Conservation (phyloP, 192 early-diverging fungal genomes). For the Gaertneriomyces semiglobifer region DNA sequence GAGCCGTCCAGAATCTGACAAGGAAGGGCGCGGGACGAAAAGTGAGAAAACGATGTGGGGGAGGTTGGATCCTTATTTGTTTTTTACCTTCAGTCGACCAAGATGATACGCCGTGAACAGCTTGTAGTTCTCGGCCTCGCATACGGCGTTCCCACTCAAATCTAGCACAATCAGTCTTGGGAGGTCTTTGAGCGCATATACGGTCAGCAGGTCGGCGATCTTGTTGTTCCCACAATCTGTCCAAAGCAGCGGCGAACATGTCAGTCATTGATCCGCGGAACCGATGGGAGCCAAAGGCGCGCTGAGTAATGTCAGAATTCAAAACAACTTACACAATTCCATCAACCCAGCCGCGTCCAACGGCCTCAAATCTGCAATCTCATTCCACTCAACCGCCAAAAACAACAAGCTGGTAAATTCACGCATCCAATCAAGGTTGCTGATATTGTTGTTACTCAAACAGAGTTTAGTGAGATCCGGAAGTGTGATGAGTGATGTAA, state of each 20-base stretch:
- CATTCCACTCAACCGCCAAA: slow-evolving; percentile 56
- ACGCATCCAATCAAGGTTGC: slow-evolving; percentile 33
- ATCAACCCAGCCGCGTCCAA: slow-evolving; percentile 51
- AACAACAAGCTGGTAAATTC: slow-evolving; percentile 49
- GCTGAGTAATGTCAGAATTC: slow-evolving; percentile 2
- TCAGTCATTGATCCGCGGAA: slow-evolving; percentile 5
- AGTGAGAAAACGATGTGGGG: background rate
- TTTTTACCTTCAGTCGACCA: slow-evolving; percentile 46
- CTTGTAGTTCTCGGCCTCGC: slow-evolving; percentile 47
- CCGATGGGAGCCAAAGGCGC: background rate
- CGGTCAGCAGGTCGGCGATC: slow-evolving; percentile 48
- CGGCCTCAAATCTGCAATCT: slow-evolving; percentile 39
- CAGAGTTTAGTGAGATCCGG: slow-evolving; percentile 48
- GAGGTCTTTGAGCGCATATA: slow-evolving; percentile 58
- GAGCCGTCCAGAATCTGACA: slow-evolving; percentile 54
- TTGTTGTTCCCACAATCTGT: slow-evolving; percentile 57
- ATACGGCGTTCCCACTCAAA: slow-evolving; percentile 59
- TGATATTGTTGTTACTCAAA: slow-evolving; percentile 51
- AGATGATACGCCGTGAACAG: slow-evolving; percentile 61
- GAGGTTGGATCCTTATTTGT: background rate
- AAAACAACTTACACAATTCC: slow-evolving; percentile 52
- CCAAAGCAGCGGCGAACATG: background rate
- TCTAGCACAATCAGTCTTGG: slow-evolving; percentile 57
- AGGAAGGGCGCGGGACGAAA: background rate
- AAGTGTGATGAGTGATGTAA: slow-evolving; percentile 12